Conservation (phyloP, 805 yeast species). For the Candida xyloterini region DNA sequence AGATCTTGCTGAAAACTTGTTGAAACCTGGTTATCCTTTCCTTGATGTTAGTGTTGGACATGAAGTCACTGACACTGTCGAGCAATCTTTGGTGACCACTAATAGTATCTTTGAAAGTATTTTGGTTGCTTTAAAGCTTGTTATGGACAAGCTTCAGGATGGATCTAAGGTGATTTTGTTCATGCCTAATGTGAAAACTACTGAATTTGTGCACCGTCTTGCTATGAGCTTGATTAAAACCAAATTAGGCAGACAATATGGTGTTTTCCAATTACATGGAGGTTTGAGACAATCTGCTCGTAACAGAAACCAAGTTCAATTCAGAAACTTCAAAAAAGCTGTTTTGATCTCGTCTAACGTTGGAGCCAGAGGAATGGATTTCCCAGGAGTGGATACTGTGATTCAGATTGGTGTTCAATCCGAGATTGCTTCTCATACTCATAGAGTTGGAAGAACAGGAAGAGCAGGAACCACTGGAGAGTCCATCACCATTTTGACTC, state of each 20-base stretch:
- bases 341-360: conserved; percentile 85
- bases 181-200: conserved; percentile 71
- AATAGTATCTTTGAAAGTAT: conserved; percentile 54
- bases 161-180: conserved; percentile 79
- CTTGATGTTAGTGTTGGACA: conserved; percentile 74
- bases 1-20: conserved; percentile 56
- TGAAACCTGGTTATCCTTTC: conserved; percentile 52
- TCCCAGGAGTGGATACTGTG: conserved; percentile 83
- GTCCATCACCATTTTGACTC: conserved; percentile 58
- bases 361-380: conserved; percentile 96
- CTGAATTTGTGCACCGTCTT: conserved; percentile 51
- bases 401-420: conserved; percentile 77
- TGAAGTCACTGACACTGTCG: conserved; percentile 70
- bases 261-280: conserved; percentile 55
- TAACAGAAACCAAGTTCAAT: conserved; percentile 29
- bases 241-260: conserved; percentile 15
- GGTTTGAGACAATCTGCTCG: conserved; percentile 68
- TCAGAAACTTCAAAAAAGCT: conserved; percentile 41
- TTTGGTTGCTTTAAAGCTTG: conserved; percentile 52
- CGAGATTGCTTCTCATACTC: conserved; percentile 77
- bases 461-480: conserved; percentile 82
- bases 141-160: conserved; percentile 36
- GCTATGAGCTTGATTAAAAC: conserved; percentile 27
- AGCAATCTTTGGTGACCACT: conserved; percentile 61
- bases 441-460: conserved; percentile 95